Percentiles rank a stretch among this genome's conserved stretches.
Conservation (phyloP, 1,139 yeast species). For the Meyerozyma carpophila region DNA sequence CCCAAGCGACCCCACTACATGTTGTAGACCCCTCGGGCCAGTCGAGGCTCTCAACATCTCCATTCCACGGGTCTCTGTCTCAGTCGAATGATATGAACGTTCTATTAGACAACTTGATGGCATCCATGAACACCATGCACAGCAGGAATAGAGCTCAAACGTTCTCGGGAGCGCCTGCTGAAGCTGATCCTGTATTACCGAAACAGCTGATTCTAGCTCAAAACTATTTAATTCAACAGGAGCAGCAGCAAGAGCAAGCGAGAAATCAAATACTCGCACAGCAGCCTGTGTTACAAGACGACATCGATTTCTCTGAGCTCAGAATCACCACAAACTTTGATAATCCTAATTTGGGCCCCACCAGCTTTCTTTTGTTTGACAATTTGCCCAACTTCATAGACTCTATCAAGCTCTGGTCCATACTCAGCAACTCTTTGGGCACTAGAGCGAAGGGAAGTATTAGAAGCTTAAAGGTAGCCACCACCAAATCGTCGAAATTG, state of each 20-base stretch:
- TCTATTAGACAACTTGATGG: slow-evolving; percentile 30
- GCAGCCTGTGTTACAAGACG: slow-evolving; percentile 46
- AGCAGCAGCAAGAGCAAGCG: background rate
- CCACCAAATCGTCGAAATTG: slow-evolving; percentile 33
- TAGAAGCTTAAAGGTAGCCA: slow-evolving; percentile 48
- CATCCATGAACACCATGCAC: slow-evolving; percentile 11
- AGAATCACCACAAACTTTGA: slow-evolving; percentile 56
- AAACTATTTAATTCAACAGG: background rate
- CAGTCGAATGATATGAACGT: slow-evolving; percentile 25
- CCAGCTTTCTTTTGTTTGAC: slow-evolving; percentile 70
- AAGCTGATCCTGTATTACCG: slow-evolving; percentile 10
- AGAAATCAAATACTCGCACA: slow-evolving; percentile 2
- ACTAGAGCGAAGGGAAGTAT: slow-evolving; percentile 23
- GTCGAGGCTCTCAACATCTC: slow-evolving; percentile 11
- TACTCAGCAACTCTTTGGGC: slow-evolving; percentile 24
- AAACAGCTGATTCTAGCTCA: background rate
- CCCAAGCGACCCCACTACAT: slow-evolving; percentile 2
- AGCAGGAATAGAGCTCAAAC: slow-evolving; percentile 39
- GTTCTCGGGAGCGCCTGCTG: slow-evolving; percentile 32
- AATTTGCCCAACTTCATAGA: slow-evolving; percentile 57
- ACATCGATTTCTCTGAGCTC: slow-evolving; percentile 42
- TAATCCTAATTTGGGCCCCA: slow-evolving; percentile 67
- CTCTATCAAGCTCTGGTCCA: slow-evolving; percentile 29
- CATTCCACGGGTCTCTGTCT: slow-evolving; percentile 10
- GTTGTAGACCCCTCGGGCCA: slow-evolving; percentile 11